phyloP scores from a whole-genome alignment of 345 rosid species.

The Excoecaria cochinchinensis region DNA sequence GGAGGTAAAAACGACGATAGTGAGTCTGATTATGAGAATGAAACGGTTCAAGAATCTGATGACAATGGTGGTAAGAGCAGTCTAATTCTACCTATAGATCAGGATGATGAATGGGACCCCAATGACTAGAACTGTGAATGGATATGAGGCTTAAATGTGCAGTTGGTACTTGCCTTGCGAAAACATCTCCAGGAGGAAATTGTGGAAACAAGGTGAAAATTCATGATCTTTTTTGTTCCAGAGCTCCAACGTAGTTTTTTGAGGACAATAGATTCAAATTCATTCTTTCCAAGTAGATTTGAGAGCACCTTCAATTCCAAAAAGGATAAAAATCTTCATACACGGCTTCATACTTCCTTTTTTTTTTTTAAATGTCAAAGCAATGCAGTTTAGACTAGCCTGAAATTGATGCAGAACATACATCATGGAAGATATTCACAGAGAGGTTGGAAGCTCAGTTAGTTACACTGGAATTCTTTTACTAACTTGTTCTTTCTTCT shows the following conservation, averaged over 20 bases:
- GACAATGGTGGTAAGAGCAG: slow-evolving; percentile 43
- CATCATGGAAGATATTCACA: not conserved
- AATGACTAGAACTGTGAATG: slow-evolving; percentile 57
- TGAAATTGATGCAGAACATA: not conserved
- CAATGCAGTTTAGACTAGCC: slow-evolving; percentile 16
- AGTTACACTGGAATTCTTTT: slow-evolving; percentile 1
- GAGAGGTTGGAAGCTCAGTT: slow-evolving; percentile 3
- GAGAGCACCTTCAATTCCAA: slow-evolving; percentile 27
- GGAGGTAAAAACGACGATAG: slow-evolving; percentile 39
- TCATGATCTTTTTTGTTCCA: slow-evolving; percentile 32
- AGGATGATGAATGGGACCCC: slow-evolving; percentile 95
- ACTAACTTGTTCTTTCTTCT: not conserved
- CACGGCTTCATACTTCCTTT: slow-evolving; percentile 32
- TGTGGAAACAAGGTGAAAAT: slow-evolving; percentile 23
- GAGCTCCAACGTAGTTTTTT: slow-evolving; percentile 25
- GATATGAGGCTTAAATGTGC: slow-evolving; percentile 11
- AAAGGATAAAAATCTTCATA: slow-evolving; percentile 8
- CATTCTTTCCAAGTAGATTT: slow-evolving; percentile 47
- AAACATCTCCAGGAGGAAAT: slow-evolving; percentile 32
- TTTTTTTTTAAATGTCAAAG: slow-evolving; percentile 13
- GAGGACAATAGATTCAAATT: slow-evolving; percentile 41
- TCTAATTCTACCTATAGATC: slow-evolving; percentile 49
- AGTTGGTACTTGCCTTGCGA: slow-evolving; percentile 28
- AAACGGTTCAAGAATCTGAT: slow-evolving; percentile 48
- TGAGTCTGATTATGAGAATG: slow-evolving; percentile 65